phyloP scores from a whole-genome alignment of 1,139 yeast genomes.

The Magnusiomyces tetraspermus region DNA sequence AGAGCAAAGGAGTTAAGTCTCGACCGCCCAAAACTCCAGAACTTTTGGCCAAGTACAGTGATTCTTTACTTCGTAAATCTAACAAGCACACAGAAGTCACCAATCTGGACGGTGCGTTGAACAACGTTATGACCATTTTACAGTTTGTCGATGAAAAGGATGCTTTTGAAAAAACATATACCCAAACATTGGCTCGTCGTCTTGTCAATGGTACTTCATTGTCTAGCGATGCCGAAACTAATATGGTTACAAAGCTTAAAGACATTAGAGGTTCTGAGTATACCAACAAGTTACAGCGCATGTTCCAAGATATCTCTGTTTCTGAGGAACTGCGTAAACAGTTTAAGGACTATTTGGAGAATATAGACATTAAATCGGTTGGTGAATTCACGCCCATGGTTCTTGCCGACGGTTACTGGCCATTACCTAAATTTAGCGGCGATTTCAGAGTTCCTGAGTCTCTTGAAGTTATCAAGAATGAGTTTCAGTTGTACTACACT shows the following conservation, averaged over 20 bases:
- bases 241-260: conserved; percentile 76
- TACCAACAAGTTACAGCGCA: conserved; percentile 86
- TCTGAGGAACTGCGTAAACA: conserved; percentile 66
- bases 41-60: conserved; percentile 80
- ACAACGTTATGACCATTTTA: conserved; percentile 79
- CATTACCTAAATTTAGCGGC: conserved; percentile 46
- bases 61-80: conserved; percentile 66
- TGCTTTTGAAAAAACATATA: conserved; percentile 86
- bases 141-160: conserved; percentile 89
- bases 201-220: conserved; percentile 77
- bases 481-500: conserved; percentile 60
- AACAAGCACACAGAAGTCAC: conserved; percentile 55
- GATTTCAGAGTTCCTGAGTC: conserved; percentile 53
- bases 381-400: conserved; percentile 59
- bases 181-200: conserved; percentile 81
- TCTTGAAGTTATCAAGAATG: conserved; percentile 53
- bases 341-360: conserved; percentile 40
- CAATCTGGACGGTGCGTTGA: conserved; percentile 58
- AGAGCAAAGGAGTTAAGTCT: conserved; percentile 25
- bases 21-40: conserved; percentile 62
- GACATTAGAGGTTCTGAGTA: conserved; percentile 88
- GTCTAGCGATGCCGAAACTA: conserved; percentile 76
- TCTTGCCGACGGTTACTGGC: conserved; percentile 89
- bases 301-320: conserved; percentile 91
- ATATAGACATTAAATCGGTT: conserved; percentile 38